A percentile compares a stretch with the other conserved stretches of the same genome.
These are phyloP conservation scores for Penicillium expansum DNA, from an alignment of 2,329 filamentous ascomycete genomes.

Conservation along the genomic window DNA sequence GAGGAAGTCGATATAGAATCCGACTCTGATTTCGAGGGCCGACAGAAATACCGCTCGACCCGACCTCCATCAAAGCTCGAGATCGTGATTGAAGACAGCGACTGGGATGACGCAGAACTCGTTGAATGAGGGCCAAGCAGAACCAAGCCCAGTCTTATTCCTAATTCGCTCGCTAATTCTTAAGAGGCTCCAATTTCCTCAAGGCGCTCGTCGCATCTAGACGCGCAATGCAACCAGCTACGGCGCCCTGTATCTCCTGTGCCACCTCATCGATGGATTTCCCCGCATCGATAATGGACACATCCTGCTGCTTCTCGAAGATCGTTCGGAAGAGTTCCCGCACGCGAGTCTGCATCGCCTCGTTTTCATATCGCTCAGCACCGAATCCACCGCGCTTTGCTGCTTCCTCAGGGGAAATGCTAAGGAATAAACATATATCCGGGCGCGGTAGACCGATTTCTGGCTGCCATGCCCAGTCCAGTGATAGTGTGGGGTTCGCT, in stretches of 20 bases:
- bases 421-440: conserved; percentile 83
- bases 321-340: conserved; percentile 66
- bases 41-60: conserved; percentile 9
- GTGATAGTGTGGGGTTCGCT: conserved; percentile 63
- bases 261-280: conserved; percentile 52
- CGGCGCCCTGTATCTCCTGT: conserved; percentile 34
- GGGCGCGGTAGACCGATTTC: conserved; percentile 85
- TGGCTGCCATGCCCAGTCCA: conserved; percentile 79
- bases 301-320: conserved; percentile 47
- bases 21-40: conserved; percentile 23
- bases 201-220: conserved; percentile 37
- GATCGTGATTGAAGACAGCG: conserved; percentile 55
- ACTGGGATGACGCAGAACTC: conserved; percentile 50
- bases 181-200: conserved; percentile 34
- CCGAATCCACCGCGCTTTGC: conserved; percentile 81
- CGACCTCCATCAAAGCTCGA: conserved; percentile 28
- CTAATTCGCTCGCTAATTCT: conserved; percentile 11
- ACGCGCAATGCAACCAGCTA: conserved; percentile 30
- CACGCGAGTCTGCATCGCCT: conserved; percentile 77
- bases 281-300: conserved; percentile 57
- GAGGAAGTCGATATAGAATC: conserved; percentile 28
- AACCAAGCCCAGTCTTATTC: conserved; percentile 8
- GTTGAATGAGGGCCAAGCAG: conserved; percentile 33
- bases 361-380: conserved; percentile 81
- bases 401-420: conserved; percentile 71